phyloP scores from a whole-genome alignment of 352 stramenopile species.

The Phytopythium oedochilum region DNA sequence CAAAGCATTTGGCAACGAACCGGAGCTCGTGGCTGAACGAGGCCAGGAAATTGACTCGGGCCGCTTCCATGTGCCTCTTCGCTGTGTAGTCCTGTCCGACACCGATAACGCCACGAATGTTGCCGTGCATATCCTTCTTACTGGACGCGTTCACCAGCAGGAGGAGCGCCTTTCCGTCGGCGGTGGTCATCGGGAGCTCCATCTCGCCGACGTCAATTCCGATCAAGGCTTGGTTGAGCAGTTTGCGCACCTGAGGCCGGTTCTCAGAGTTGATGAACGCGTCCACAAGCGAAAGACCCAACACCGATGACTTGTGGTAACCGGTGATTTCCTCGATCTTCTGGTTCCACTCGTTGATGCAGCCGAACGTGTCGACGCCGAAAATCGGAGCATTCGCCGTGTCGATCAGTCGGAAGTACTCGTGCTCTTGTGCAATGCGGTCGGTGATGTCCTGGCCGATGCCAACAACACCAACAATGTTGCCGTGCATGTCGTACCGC shows the following conservation, averaged over 20 bases:
- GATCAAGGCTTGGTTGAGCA: constrained; percentile 63
- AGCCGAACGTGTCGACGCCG: constrained; percentile 64
- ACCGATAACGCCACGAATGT: constrained; percentile 84
- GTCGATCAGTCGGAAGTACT: constrained; percentile 76
- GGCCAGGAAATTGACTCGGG: constrained; percentile 60
- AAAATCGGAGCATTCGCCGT: constrained; percentile 76
- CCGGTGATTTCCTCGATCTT: constrained; percentile 75
- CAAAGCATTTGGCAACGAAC: constrained; percentile 2
- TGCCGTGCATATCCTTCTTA: constrained; percentile 82
- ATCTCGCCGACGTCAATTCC: constrained; percentile 68
- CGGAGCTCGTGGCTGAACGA: constrained; percentile 64
- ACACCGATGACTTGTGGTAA: constrained; percentile 52
- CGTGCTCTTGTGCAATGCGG: constrained; percentile 69
- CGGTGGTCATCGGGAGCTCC: constrained; percentile 64
- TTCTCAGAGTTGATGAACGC: constrained; percentile 59
- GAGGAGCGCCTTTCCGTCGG: constrained; percentile 29
- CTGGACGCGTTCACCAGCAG: constrained; percentile 65
- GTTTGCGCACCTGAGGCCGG: constrained; percentile 35
- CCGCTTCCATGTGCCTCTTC: constrained; percentile 67
- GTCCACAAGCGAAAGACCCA: constrained; percentile 56
- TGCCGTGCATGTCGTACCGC: constrained; percentile 58
- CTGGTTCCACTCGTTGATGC: constrained; percentile 77
- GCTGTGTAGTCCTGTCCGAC: constrained; percentile 89
- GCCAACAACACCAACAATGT: constrained; percentile 83
- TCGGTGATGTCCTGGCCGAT: constrained; percentile 86